Base-by-base conservation (phyloP, 2,329 filamentous ascomycete species). In the Trichoderma sp. region DNA sequence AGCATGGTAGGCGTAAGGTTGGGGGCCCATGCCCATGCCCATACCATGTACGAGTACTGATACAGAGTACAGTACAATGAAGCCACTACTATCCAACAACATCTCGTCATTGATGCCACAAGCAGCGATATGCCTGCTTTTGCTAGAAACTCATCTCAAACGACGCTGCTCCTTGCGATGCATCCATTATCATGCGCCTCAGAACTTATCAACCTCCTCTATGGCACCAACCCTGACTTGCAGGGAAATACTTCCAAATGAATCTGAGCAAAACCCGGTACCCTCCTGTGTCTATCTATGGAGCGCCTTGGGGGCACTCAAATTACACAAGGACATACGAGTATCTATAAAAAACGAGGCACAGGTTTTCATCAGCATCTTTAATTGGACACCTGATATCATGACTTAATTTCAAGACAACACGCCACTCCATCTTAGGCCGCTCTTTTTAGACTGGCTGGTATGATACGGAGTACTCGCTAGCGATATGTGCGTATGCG, bases 401-500 rank as follows among this genome's bases (percentile, higher is more conserved):
- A 51, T 53, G 36, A 62, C 60, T 21, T 53, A 32, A 51, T 62
- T 53, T 58, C 21, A 53, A 28, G 8, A 24, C 51, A 62, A 53
- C 57, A 62, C 28, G 63, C 63, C 63, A 62, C 30, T n/a, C 32
- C 32, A 34, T 34, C 53, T 34, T 24, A 28, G 26, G 28, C 21
- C 8, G 56, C 32, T 60, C n/a, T 26, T 8, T 18, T 39, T 24
- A 32, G 39, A 32, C 34, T 18, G 28, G 18, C 21, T 21, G n/a
- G 18, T 58, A 51, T 21, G 30, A 47, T 30, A 36, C 34, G 34
- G 34, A 36, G 34, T 15, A 28, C 47, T 57, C 39, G 47, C 51
- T 36, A 67, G 64, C 51, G 53, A 57, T 30, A 58, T 58, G 51
- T 57, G 64, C 43, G 51, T 58, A 39, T 67, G 64, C 64, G 64